Base-by-base conservation (phyloP, 2,329 filamentous ascomycete species). In the Amylocarpus encephaloides region DNA sequence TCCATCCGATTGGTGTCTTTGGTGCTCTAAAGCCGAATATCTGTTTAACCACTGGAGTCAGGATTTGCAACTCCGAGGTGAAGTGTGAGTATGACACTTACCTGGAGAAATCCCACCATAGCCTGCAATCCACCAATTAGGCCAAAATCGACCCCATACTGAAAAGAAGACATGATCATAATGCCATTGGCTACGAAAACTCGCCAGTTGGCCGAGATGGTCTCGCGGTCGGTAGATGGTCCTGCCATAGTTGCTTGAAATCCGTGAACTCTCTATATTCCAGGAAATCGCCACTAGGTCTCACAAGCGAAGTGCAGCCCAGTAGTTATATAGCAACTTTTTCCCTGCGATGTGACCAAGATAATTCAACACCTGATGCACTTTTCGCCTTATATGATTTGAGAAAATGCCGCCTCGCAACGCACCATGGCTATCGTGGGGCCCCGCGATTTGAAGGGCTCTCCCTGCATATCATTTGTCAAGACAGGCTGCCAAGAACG, bases 21-120 rank as follows among this genome's bases (percentile, higher is more conserved):
- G 19, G 36, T 10, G 19, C 16, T 29, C 11, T 5, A 10, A 76
- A 73, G 1, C 75, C 75, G 58, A 75, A 78, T 0, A 77, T 72
- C 44, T 66, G 63, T 6, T 13, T 41, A 2, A 3, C n/a, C 13
- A 13, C 6, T 76, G 58, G 45, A 30, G 11, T 36, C 55, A 12
- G 34, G 15, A 36, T 36, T 36, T 13, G 15, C 34, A 36, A 3
- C 5, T 4, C 15, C 16, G 6, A 46, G n/a, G 5, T 9, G 11
- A 13, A 36, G 34, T 6, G 30, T 13, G 13, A n/a, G 1, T 16
- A n/a, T 22, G 22, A 41, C 7, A 19, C 13, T 9, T 32, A 52
- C 50, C 35, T 51, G 9, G 15, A 56, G 44, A 16, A 56, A 56
- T 1, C 54, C 54, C 3, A 43, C 42, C 54, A 56, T 56, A 11